These are phyloP conservation scores for Sugiyamaella valdiviana DNA, from an alignment of 805 yeast genomes.

Conservation along the genomic window DNA sequence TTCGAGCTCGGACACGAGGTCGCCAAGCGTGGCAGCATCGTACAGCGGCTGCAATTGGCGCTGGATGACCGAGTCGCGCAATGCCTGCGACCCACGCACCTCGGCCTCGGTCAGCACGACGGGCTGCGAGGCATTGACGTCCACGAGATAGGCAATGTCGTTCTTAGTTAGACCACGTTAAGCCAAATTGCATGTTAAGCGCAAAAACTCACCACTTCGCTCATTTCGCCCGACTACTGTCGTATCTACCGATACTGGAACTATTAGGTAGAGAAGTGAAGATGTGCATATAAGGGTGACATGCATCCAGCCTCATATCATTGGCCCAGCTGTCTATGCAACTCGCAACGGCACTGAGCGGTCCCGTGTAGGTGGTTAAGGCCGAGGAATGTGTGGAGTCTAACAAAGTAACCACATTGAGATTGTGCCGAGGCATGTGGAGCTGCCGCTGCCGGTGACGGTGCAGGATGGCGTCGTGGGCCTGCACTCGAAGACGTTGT, in stretches of 20 bases:
- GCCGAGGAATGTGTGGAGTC: not conserved
- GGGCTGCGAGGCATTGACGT: conserved; percentile 25
- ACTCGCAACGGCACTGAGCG: no score
- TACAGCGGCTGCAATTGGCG: conserved; percentile 26
- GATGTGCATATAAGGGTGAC: no score
- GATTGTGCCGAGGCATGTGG: conserved; percentile 8
- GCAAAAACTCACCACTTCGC: not conserved
- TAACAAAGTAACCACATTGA: conserved; percentile 11
- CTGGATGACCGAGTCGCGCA: conserved; percentile 24
- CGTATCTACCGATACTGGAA: no score
- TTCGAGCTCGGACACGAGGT: conserved; percentile 21
- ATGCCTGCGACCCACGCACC: conserved; percentile 23
- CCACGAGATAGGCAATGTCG: conserved; percentile 13
- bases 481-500: conserved; percentile 16
- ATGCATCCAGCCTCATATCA: no score
- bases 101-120: conserved; percentile 26
- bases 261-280: no score
- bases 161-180: not conserved
- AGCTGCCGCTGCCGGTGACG: conserved; percentile 1
- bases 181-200: not conserved
- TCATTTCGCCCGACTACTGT: no score
- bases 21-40: conserved; percentile 21
- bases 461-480: conserved; percentile 25
- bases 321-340: no score
- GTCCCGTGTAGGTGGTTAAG: no score